Percentiles rank a stretch among this genome's conserved stretches.
Evolutionary conservation across 192 early-diverging fungal species (phyloP).

Genomic region (Coemansia aciculifera): DNA sequence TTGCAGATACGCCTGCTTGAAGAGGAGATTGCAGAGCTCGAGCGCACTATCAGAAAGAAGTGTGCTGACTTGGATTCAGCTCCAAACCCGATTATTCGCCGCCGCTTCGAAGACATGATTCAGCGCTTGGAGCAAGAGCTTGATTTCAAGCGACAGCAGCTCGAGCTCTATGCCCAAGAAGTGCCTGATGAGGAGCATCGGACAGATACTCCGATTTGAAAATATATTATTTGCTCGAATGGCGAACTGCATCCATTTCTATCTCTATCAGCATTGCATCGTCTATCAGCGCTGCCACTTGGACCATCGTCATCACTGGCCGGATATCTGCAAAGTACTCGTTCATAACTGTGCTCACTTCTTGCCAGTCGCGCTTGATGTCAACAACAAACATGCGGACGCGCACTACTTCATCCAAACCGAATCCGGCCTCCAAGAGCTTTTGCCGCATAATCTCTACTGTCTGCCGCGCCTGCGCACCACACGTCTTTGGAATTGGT

Average conservation of each 20-base stretch:
- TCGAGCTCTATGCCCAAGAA: conserved; percentile 26
- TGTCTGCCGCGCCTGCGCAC: conserved; percentile 20
- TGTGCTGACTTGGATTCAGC: conserved; percentile 45
- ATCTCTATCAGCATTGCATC: conserved; percentile 47
- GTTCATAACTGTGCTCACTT: conserved; percentile 29
- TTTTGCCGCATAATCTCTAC: conserved; percentile 24
- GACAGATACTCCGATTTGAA: neutral
- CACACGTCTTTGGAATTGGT: conserved; percentile 1
- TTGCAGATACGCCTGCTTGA: conserved; percentile 43
- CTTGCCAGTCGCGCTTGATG: conserved; percentile 46
- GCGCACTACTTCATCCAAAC: conserved; percentile 31
- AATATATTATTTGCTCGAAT: conserved; percentile 1
- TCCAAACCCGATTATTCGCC: conserved; percentile 45
- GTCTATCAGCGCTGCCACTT: conserved; percentile 42
- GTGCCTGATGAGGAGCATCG: neutral
- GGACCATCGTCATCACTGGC: conserved; percentile 51
- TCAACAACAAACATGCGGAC: conserved; percentile 45
- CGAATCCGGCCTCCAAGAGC: conserved; percentile 10
- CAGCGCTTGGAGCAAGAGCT: conserved; percentile 39
- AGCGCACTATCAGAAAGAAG: conserved; percentile 39
- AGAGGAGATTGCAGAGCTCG: conserved; percentile 47
- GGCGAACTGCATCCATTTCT: conserved; percentile 45
- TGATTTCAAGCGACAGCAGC: conserved; percentile 30
- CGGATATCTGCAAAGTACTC: conserved; percentile 17
- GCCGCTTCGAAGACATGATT: conserved; percentile 47